Evolutionary conservation across 805 yeast species (phyloP).

Genomic region (Priceomyces medius): DNA sequence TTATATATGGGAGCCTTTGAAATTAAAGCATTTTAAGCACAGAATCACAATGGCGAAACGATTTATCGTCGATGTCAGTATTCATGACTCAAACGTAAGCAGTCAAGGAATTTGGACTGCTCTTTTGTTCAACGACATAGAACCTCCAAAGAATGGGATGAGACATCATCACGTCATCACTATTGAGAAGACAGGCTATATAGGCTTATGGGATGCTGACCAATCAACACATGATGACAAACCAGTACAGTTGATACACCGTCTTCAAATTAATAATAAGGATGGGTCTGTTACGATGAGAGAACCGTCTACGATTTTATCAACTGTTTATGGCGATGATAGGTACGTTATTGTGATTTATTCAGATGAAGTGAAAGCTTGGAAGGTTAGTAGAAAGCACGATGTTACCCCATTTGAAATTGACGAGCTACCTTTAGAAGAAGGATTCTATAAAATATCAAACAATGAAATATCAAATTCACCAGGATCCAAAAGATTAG

Average conservation of each 20-base stretch:
- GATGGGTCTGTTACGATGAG: conserved; percentile 6
- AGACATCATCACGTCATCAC: conserved; percentile 33
- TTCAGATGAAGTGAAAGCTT: conserved; percentile 36
- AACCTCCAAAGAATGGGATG: conserved; percentile 10
- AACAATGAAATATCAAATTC: conserved; percentile 39
- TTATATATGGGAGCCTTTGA: conserved; percentile 43
- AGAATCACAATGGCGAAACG: conserved; percentile 33
- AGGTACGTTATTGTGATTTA: conserved; percentile 54
- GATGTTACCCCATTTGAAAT: conserved; percentile 26
- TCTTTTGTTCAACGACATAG: conserved; percentile 33
- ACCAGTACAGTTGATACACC: conserved; percentile 24
- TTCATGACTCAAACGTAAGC: conserved; percentile 2
- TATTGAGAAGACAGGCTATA: conserved; percentile 29
- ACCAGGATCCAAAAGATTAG: conserved; percentile 28
- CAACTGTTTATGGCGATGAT: conserved; percentile 11
- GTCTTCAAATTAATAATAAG: conserved; percentile 14
- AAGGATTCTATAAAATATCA: conserved; percentile 44
- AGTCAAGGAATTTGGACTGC: conserved; percentile 31
- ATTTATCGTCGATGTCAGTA: conserved; percentile 26
- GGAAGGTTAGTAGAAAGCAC: conserved; percentile 32
- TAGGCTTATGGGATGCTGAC: conserved; percentile 65
- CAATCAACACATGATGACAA: conserved; percentile 27
- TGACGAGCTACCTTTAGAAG: conserved; percentile 39
- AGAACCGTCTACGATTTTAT: conserved; percentile 25
- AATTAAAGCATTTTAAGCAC: conserved; percentile 14